These are phyloP conservation scores for Hemerocallis citrina DNA, from an alignment of 106 monocot species.

Conservation along the genomic window DNA sequence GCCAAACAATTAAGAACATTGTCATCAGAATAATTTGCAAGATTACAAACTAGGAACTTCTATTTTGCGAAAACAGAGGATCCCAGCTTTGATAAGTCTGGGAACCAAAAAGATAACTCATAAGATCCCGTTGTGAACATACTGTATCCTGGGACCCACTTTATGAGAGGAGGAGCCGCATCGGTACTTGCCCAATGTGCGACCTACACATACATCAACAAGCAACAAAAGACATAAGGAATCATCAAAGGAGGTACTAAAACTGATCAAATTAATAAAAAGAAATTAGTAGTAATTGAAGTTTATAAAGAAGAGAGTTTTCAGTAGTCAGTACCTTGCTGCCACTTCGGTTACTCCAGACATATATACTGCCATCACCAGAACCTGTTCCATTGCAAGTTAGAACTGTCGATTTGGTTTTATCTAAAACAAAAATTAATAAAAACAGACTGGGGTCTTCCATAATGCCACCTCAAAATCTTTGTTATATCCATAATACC, in stretches of 20 bases:
- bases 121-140: constrained; percentile 92
- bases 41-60: too few relatives aligned
- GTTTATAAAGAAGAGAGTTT: not conserved
- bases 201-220: constrained; percentile 37
- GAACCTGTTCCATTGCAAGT: too few relatives aligned
- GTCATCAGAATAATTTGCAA: too few relatives aligned
- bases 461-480: too few relatives aligned
- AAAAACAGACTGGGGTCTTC: too few relatives aligned
- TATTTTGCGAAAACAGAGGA: constrained; percentile 56
- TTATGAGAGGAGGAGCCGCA: constrained; percentile 80
- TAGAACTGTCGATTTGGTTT: too few relatives aligned
- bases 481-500: too few relatives aligned
- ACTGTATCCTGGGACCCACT: constrained; percentile 78
- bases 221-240: not conserved
- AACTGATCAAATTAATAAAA: not conserved
- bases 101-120: constrained; percentile 94
- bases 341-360: constrained; percentile 76
- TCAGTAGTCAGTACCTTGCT: constrained; percentile 22
- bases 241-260: not conserved
- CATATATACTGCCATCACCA: constrained; percentile 94
- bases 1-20: too few relatives aligned
- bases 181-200: constrained; percentile 94
- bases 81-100: constrained; percentile 91
- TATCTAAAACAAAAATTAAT: too few relatives aligned
- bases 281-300: not conserved